Evolutionary conservation across 225 moss, liverwort and hornwort genomes (phyloP), one percentile per base, ranked within the genome.

Genomic region (Pseudisothecium myosuroides): DNA sequence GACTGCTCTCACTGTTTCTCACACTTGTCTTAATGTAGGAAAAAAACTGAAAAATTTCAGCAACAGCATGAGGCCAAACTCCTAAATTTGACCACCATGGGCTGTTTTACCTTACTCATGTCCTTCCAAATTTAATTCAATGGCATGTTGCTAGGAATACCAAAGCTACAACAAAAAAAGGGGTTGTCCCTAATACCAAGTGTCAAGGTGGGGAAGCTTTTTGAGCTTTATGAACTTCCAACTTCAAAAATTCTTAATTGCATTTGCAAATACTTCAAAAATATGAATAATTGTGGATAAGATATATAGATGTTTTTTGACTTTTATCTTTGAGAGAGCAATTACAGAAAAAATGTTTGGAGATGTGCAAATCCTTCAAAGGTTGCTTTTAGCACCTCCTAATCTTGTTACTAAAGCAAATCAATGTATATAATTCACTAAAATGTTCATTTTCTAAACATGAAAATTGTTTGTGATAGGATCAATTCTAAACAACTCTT

Each of bases 231-330:
- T 36, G 39, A 39, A 6, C 18, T 39, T 80, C 80, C 39, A 28
- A 39, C 18, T 12, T 39, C 28, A 41, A 59, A 28, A 28, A 19
- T 41, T 18, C 39, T 41, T 28, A 19, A 41, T 18, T 59, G 5
- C 17, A 27, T 17, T 7, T 0, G 11, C 27, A n/a, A 79, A 11
- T 36, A 4, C 2, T 10, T 2, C 4, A 2, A 10, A 27, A 56
- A 58, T 58, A n/a, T n/a, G 6, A 17, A n/a, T 2, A 27, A 79
- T 17, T 56, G 17, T 27, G n/a, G 56, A 4, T 16, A 55, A 26
- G 36, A 26, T 56, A 56, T 10, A 0, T 26, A 56, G 56, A 78
- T 26, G 37, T 54, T 36, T 5, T 21, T 54, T 77, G 55, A 15
- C 6, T 6, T 54, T 37, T 16, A 78, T 55, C 7, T 79, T 28